A percentile compares a stretch with the other conserved stretches of the same genome.
Evolutionary conservation across 2,329 filamentous ascomycete species (phyloP).

Genomic region (Herpotrichia juniperi): DNA sequence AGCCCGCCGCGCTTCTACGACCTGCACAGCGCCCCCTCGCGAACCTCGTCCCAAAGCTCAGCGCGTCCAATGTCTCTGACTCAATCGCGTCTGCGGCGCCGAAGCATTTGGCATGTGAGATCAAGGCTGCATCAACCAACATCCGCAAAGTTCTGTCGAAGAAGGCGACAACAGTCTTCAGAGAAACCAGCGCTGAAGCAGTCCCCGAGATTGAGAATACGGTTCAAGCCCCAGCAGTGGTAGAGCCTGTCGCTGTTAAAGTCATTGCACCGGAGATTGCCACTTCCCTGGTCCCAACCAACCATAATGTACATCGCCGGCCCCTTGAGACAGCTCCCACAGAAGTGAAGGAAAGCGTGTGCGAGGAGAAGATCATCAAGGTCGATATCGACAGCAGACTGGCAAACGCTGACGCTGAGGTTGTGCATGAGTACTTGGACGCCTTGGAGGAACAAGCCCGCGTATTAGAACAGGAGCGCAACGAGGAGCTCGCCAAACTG

Average conservation of each 20-base stretch:
- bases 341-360: constrained; percentile 1
- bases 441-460: constrained; percentile 45
- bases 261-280: constrained; percentile 18
- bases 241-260: constrained; percentile 24
- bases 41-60: constrained; percentile 25
- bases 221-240: constrained; percentile 14
- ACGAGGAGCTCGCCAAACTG: constrained; percentile 41
- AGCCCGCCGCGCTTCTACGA: constrained; percentile 56
- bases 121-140: constrained; percentile 42
- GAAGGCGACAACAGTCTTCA: constrained; percentile 61
- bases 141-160: constrained; percentile 58
- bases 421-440: constrained; percentile 38
- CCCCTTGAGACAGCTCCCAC: constrained; percentile 2
- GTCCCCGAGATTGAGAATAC: constrained; percentile 19
- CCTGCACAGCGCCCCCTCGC: constrained; percentile 67
- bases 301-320: background rate
- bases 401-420: constrained; percentile 19
- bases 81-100: constrained; percentile 23
- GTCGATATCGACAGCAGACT: constrained; percentile 14
- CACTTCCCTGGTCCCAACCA: constrained; percentile 14
- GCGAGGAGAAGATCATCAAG: constrained; percentile 18
- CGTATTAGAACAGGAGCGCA: constrained; percentile 43
- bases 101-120: constrained; percentile 30
- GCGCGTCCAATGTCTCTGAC: constrained; percentile 19
- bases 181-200: constrained; percentile 48